Evolutionary conservation across 2,329 filamentous ascomycete genomes (phyloP).

Genomic region (Aspergillus fructus): DNA sequence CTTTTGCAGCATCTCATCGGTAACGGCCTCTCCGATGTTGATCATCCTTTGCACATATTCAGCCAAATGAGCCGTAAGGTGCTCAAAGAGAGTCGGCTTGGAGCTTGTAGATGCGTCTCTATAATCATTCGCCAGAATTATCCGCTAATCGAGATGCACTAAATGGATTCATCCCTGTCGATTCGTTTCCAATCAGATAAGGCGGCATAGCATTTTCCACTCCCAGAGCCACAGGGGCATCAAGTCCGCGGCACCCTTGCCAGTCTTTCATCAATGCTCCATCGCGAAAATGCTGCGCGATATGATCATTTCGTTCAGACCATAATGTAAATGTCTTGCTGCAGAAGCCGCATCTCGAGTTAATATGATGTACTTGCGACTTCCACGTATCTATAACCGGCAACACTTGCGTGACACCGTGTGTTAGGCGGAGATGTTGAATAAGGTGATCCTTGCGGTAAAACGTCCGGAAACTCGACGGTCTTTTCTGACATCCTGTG

Average conservation of each 20-base stretch:
- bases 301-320: conserved; percentile 35
- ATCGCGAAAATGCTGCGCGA: conserved; percentile 37
- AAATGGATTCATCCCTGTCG: conserved; percentile 16
- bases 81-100: conserved; percentile 4
- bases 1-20: conserved; percentile 33
- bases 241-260: conserved; percentile 34
- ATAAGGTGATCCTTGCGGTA: conserved; percentile 59
- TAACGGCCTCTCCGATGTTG: conserved; percentile 21
- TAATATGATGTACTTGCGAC: conserved; percentile 47
- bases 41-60: conserved; percentile 23
- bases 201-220: conserved; percentile 40
- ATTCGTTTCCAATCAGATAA: conserved; percentile 35
- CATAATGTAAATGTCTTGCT: conserved; percentile 31
- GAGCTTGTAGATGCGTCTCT: too few species aligned
- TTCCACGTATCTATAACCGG: conserved; percentile 54
- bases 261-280: conserved; percentile 36
- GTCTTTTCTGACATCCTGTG: conserved; percentile 53
- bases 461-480: conserved; percentile 53
- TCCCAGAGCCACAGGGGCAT: conserved; percentile 28
- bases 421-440: conserved; percentile 58
- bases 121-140: not conserved
- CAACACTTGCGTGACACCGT: conserved; percentile 45
- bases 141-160: conserved; percentile 6
- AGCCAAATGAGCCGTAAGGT: conserved; percentile 22
- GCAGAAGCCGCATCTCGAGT: conserved; percentile 39